Conservation (phyloP, 2,329 filamentous ascomycete genomes). For the Incumbomyces lentus region DNA sequence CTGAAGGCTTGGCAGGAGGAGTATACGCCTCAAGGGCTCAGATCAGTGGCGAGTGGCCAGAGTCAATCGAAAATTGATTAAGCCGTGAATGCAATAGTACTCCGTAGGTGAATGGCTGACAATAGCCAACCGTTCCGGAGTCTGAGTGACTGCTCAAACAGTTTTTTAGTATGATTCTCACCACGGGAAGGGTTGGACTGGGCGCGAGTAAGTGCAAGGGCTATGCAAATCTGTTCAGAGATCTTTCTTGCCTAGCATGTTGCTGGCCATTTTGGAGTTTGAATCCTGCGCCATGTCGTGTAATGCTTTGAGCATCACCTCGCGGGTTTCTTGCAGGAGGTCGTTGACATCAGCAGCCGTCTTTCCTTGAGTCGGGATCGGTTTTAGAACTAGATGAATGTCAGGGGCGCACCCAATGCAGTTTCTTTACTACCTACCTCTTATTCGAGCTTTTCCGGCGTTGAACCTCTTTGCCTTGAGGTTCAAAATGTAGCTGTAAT, state of each 20-base stretch:
- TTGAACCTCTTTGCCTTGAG: conserved; percentile 56
- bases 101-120: neutral
- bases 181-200: too few relatives aligned
- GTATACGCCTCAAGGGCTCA: conserved; percentile 1
- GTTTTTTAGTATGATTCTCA: too few relatives aligned
- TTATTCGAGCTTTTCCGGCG: conserved; percentile 61
- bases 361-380: conserved; percentile 65
- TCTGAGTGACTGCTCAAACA: too few relatives aligned
- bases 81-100: neutral
- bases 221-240: neutral
- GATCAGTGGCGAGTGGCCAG: neutral
- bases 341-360: conserved; percentile 67
- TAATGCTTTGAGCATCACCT: conserved; percentile 60
- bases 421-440: conserved; percentile 40
- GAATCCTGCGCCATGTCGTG: conserved; percentile 27
- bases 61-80: neutral
- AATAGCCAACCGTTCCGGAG: too few relatives aligned
- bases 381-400: conserved; percentile 55
- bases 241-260: neutral
- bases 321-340: conserved; percentile 56
- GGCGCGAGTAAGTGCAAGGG: too few relatives aligned
- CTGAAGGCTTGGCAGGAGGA: conserved; percentile 1
- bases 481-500: conserved; percentile 65
- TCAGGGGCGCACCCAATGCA: neutral
- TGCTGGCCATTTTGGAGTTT: conserved; percentile 1